These are phyloP conservation scores for Apiospora arundinis DNA, from an alignment of 2,329 filamentous ascomycete species.

Conservation along the genomic window DNA sequence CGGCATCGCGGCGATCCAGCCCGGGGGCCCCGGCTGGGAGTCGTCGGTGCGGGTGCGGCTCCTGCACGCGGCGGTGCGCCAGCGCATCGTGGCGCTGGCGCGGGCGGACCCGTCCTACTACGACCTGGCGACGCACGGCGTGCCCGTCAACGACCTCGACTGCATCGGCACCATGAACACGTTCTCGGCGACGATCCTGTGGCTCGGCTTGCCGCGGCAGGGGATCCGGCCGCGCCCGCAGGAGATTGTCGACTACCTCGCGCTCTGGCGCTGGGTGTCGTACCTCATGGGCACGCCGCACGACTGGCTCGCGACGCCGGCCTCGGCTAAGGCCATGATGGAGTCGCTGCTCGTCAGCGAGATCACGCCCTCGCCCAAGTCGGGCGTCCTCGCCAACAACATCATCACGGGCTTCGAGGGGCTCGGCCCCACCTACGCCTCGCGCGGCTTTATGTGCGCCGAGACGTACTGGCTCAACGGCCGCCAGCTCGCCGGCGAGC, in stretches of 20 bases:
- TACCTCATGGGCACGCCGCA: conserved; percentile 74
- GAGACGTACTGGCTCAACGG: conserved; percentile 75
- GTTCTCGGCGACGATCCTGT: conserved; percentile 73
- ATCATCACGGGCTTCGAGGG: conserved; percentile 73
- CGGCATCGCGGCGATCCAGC: conserved; percentile 69
- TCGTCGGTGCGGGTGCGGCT: conserved; percentile 72
- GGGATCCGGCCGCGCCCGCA: conserved; percentile 68
- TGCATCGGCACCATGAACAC: conserved; percentile 73
- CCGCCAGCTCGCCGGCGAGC: conserved; percentile 61
- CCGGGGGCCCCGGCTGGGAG: conserved; percentile 69
- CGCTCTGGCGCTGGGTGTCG: conserved; percentile 77
- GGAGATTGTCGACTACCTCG: conserved; percentile 73
- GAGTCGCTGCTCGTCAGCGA: conserved; percentile 72
- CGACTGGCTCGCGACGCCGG: conserved; percentile 61
- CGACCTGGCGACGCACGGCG: conserved; percentile 61
- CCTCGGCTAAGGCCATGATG: conserved; percentile 66
- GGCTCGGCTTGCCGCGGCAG: conserved; percentile 70
- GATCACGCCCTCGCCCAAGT: conserved; percentile 68
- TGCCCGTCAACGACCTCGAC: conserved; percentile 80
- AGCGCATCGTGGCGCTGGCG: conserved; percentile 67
- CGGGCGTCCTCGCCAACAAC: conserved; percentile 73
- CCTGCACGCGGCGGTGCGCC: conserved; percentile 71
- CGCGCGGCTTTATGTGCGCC: conserved; percentile 70
- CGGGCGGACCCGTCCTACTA: conserved; percentile 66
- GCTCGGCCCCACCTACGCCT: conserved; percentile 69